Base-by-base conservation (phyloP, 805 yeast genomes). In the Candida nonsorbophila region DNA sequence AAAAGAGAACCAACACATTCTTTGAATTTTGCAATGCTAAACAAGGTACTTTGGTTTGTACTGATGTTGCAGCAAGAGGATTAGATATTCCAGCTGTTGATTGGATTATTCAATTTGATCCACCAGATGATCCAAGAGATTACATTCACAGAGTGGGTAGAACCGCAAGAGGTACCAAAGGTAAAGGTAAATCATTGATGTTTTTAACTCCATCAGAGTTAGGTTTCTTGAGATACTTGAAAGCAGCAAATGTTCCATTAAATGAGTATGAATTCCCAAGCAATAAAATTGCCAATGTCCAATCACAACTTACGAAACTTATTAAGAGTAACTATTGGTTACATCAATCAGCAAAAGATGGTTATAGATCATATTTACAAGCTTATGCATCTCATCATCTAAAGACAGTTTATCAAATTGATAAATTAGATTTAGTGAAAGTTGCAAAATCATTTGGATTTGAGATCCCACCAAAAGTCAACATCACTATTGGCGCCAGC, bases 71-170 rank as follows among this genome's bases (percentile, higher is more conserved):
- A 18, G 98, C 99, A 14, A 80, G 99, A 72, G 99, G 99, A 14
- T 75, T 92, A 43, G 99, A 92, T 67, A 92, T 92, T 45, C 99
- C 99, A 30, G 81, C 94, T 16, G 98, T 92, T 32, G 98, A 94
- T 66, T 92, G 98, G 98, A 92, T 92, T 51, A 83, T 92, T 42
- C 98, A 92, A 68, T 92, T 86, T 52, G 99, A 92, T 58, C 98
- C 98, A 32, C 98, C 98, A 56, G 98, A 92, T 80, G 98, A 92
- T 64, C 98, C 98, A 61, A 79, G 97, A 65, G 97, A 92, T 62
- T 92, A 92, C 58, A 92, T 92, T 45, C 99, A 92, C 66, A 79
- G 99, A 61, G 98, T 92, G 20, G 99, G 99, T 43, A 81, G 99
- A 70, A 92, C 99, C 16, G 99, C 98, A 20, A 81, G 98, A 69